phyloP scores from a whole-genome alignment of 1,139 yeast species.

The Kodamaea anthophila region DNA sequence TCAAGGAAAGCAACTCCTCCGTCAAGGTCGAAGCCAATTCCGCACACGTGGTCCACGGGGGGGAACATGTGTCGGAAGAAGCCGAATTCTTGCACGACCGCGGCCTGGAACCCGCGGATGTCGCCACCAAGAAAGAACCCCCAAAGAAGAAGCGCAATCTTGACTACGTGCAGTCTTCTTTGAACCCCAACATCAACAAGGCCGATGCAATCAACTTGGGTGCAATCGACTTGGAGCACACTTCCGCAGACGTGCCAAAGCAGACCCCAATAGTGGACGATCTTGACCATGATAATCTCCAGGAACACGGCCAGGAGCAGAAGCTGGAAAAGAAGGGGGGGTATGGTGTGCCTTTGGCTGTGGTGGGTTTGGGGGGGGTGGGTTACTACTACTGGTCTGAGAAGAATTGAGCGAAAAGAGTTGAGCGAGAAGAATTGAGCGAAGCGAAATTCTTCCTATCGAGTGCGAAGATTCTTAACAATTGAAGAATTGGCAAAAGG shows the following conservation, averaged over 20 bases:
- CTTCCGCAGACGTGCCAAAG: conserved; percentile 23
- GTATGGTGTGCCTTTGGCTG: conserved; percentile 9
- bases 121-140: conserved; percentile 9
- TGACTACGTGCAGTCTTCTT: conserved; percentile 38
- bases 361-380: conserved; percentile 12
- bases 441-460: no score
- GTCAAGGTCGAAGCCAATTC: conserved; percentile 41
- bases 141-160: conserved; percentile 32
- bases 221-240: conserved; percentile 34
- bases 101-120: conserved; percentile 16
- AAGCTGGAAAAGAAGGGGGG: conserved; percentile 6
- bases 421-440: no score
- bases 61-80: conserved; percentile 34
- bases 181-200: conserved; percentile 38
- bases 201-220: conserved; percentile 35
- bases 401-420: no score
- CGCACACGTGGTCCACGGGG: conserved; percentile 40
- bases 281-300: conserved; percentile 30
- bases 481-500: no score
- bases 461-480: no score
- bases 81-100: conserved; percentile 37
- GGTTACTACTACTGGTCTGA: conserved; percentile 9
- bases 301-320: conserved; percentile 9
- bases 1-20: conserved; percentile 32
- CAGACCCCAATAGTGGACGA: conserved; percentile 34